Evolutionary conservation across 345 rosid species (phyloP).

Genomic region (Eucalyptus cloeziana): DNA sequence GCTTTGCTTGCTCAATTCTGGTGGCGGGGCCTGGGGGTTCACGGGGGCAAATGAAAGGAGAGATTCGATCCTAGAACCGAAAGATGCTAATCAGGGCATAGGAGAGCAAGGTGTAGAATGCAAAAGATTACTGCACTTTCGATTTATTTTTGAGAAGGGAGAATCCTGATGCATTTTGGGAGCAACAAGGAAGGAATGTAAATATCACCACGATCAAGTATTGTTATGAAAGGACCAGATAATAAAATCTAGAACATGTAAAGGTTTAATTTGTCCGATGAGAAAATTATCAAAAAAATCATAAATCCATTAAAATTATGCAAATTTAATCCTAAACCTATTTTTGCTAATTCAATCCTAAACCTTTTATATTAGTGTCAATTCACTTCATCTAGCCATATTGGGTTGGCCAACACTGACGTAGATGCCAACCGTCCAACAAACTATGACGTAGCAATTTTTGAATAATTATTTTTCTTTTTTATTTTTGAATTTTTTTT

Average conservation of each 20-base stretch:
- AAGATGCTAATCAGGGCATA: background rate
- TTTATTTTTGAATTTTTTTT: too few relatives aligned
- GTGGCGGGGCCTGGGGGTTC: background rate
- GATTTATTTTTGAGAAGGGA: background rate
- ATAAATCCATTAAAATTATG: accelerated
- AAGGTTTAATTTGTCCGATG: accelerated
- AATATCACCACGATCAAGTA: background rate
- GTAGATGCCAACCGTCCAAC: accelerated
- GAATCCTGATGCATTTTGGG: background rate
- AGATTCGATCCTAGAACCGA: background rate
- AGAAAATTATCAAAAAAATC: too few relatives aligned
- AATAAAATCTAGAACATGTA: too few relatives aligned
- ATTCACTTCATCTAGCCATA: accelerated
- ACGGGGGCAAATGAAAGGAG: background rate
- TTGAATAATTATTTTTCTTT: too few relatives aligned
- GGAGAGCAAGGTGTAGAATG: background rate
- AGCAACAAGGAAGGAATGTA: background rate
- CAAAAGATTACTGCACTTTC: background rate
- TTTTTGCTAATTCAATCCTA: too few relatives aligned
- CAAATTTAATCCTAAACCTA: too few relatives aligned
- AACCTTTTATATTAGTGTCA: accelerated
- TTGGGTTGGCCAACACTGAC: accelerated
- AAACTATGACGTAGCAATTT: accelerated
- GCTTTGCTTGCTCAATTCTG: background rate
- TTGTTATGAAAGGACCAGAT: background rate